phyloP scores from a whole-genome alignment of 192 early-diverging fungal genomes.

The Funneliformis mosseae region DNA sequence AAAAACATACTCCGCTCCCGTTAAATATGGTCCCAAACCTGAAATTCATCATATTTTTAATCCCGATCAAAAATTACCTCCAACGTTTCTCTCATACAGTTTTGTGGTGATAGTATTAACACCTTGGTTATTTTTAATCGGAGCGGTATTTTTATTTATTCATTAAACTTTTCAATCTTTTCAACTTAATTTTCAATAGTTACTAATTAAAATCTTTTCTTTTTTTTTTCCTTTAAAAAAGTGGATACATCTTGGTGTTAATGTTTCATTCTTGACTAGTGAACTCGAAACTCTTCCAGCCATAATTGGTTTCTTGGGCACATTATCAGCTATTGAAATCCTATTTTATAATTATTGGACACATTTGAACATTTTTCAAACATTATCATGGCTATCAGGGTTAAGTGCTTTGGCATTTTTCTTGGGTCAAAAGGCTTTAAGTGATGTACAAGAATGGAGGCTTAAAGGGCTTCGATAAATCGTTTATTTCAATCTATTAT shows the following conservation, averaged over 20 bases:
- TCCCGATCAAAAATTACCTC: conserved; percentile 42
- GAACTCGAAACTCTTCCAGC: conserved; percentile 9
- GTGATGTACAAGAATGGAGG: conserved; percentile 38
- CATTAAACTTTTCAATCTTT: neutral
- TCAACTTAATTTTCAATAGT: neutral
- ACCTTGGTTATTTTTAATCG: conserved; percentile 48
- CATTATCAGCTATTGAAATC: conserved; percentile 42
- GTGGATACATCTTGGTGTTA: conserved; percentile 44
- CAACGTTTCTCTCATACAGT: conserved; percentile 36
- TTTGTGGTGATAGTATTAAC: conserved; percentile 37
- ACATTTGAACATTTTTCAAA: conserved; percentile 48
- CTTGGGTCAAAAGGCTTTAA: conserved; percentile 47
- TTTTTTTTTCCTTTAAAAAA: conserved; percentile 13
- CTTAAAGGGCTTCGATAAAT: conserved; percentile 18
- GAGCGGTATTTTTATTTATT: conserved; percentile 40
- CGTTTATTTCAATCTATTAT: neutral
- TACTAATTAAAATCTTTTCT: too few relatives aligned
- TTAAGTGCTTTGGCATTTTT: conserved; percentile 41
- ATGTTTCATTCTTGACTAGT: conserved; percentile 33
- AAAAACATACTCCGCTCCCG: neutral
- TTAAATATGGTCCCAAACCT: conserved; percentile 41
- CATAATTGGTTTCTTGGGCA: conserved; percentile 38
- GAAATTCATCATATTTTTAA: conserved; percentile 51
- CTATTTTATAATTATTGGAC: conserved; percentile 51
- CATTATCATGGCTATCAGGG: conserved; percentile 38